A percentile compares a stretch with the other conserved stretches of the same genome.
Evolutionary conservation across 257 asterid genomes (phyloP).

Genomic region (Ophiorrhiza pumila): DNA sequence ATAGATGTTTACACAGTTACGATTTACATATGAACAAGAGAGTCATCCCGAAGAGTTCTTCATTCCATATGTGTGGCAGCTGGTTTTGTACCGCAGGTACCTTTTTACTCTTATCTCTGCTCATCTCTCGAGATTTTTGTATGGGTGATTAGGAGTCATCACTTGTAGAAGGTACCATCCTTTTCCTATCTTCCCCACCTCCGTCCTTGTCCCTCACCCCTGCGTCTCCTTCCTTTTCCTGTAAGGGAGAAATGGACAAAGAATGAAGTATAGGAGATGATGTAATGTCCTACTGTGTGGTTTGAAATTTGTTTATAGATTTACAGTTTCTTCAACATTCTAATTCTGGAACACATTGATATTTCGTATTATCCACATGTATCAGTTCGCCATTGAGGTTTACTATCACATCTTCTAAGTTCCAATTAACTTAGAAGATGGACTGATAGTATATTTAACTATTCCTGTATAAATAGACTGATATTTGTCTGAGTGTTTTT

Average conservation of each 20-base stretch:
- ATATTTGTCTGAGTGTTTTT: neutral
- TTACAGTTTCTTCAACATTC: neutral
- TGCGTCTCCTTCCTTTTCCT: neutral
- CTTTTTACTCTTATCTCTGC: neutral
- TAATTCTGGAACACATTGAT: neutral
- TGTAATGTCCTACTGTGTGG: neutral
- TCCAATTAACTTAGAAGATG: neutral
- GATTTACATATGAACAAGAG: conserved; percentile 93
- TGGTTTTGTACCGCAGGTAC: conserved; percentile 72
- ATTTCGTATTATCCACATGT: no score
- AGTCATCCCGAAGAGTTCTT: conserved; percentile 93
- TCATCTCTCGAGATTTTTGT: neutral
- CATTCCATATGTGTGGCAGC: conserved; percentile 91
- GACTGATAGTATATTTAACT: no score
- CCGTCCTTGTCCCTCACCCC: neutral
- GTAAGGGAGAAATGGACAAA: neutral
- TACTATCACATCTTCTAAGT: neutral
- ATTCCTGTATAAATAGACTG: no score
- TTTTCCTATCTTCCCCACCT: neutral
- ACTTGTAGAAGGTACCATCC: neutral
- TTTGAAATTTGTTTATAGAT: neutral
- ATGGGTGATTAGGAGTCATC: no score
- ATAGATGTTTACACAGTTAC: conserved; percentile 75
- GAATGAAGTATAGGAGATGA: neutral
- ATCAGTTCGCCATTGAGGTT: neutral